phyloP scores from a whole-genome alignment of 2,329 filamentous ascomycete species.

The Sordariomycetes sp. region DNA sequence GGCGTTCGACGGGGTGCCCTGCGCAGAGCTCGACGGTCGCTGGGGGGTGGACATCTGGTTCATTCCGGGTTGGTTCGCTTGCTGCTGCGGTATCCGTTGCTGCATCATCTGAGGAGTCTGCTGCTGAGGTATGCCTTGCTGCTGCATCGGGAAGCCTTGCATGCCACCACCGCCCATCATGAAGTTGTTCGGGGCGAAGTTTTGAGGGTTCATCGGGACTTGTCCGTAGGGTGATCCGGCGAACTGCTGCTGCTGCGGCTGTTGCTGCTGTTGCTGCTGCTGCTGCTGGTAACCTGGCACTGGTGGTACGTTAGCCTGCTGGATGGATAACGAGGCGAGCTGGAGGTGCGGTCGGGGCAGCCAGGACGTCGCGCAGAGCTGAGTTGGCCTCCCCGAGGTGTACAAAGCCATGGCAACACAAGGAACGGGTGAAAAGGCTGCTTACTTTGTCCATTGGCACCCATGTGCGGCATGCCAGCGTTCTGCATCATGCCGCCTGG shows the following conservation, averaged over 20 bases:
- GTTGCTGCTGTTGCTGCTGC: too few species aligned
- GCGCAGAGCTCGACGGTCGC: conserved; percentile 20
- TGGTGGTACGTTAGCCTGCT: conserved; percentile 13
- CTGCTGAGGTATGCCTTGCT: conserved; percentile 38
- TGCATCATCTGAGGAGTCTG: conserved; percentile 34
- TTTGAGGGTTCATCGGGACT: conserved; percentile 40
- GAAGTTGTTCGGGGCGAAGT: conserved; percentile 33
- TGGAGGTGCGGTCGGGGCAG: not conserved
- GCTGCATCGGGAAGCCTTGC: conserved; percentile 47
- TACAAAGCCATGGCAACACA: not conserved
- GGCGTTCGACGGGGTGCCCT: conserved; percentile 13
- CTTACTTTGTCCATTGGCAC: conserved; percentile 52
- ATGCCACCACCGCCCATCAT: conserved; percentile 45
- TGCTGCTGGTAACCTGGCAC: conserved; percentile 50
- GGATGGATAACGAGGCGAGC: not conserved
- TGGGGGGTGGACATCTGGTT: conserved; percentile 20
- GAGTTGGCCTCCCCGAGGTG: not conserved
- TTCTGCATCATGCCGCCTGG: conserved; percentile 54
- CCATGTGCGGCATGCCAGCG: conserved; percentile 49
- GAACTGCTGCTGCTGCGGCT: too few species aligned
- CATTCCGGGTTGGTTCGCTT: conserved; percentile 16
- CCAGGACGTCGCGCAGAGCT: not conserved
- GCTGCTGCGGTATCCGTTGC: conserved; percentile 20
- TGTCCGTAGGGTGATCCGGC: conserved; percentile 47
- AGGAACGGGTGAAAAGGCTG: conserved; percentile 8